phyloP scores from a whole-genome alignment of 768 basidiomycete genomes.

The Mycena leptocephala region DNA sequence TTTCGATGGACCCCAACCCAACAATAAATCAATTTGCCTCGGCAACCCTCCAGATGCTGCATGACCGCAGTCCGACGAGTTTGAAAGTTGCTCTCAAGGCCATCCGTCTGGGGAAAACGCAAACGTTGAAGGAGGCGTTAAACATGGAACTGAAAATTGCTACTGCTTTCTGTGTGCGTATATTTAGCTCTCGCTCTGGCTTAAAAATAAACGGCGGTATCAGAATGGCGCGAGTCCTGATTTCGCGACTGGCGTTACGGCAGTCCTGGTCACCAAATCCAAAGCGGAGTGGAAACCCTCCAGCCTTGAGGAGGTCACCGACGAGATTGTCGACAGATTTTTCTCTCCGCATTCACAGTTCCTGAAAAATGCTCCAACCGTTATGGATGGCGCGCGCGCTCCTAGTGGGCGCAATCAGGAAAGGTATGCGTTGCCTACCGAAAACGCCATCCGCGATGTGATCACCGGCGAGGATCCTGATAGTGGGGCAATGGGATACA shows the following conservation, averaged over 20 bases:
- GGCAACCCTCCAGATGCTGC: slow-evolving; percentile 74
- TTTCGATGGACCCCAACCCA: slow-evolving; percentile 56
- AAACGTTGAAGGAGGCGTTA: slow-evolving; percentile 77
- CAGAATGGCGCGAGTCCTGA: slow-evolving; percentile 87
- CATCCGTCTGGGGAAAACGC: slow-evolving; percentile 77
- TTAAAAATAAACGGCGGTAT: slow-evolving; percentile 35
- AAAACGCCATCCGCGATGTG: slow-evolving; percentile 77
- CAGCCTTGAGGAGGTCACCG: slow-evolving; percentile 71
- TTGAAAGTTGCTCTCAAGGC: slow-evolving; percentile 91
- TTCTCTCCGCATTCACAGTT: slow-evolving; percentile 73
- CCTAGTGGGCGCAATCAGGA: slow-evolving; percentile 43
- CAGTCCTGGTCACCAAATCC: slow-evolving; percentile 68
- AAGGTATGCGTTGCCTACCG: slow-evolving; percentile 80
- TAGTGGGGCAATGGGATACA: slow-evolving; percentile 75
- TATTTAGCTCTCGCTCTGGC: slow-evolving; percentile 30
- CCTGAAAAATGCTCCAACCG: slow-evolving; percentile 59
- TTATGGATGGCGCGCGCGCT: slow-evolving; percentile 12
- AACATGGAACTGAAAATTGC: slow-evolving; percentile 93
- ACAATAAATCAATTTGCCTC: slow-evolving; percentile 82
- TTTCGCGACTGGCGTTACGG: slow-evolving; percentile 86
- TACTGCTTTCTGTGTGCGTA: slow-evolving; percentile 90
- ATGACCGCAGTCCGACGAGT: slow-evolving; percentile 90
- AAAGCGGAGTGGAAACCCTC: slow-evolving; percentile 79
- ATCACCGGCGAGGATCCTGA: slow-evolving; percentile 77
- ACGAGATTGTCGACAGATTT: slow-evolving; percentile 75